Evolutionary conservation across 2,329 filamentous ascomycete species (phyloP).

Genomic region (Stachybotrys echinatus): DNA sequence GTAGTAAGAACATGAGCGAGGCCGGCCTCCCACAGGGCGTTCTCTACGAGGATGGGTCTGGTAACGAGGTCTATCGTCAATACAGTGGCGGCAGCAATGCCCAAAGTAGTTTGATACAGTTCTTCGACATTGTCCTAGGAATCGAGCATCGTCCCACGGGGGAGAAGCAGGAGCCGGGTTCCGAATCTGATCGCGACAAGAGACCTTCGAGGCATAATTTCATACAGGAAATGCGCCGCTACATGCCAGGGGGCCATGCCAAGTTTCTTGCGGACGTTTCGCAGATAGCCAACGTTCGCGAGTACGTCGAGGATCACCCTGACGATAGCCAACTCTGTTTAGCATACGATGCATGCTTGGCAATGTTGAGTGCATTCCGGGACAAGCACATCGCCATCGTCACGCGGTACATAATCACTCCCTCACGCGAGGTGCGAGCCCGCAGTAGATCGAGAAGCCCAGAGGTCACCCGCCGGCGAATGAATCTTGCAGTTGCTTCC

Average conservation of each 20-base stretch:
- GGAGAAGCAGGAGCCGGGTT: constrained; percentile 47
- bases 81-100: constrained; percentile 95
- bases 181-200: constrained; percentile 38
- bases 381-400: constrained; percentile 97
- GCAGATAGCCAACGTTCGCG: constrained; percentile 77
- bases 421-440: constrained; percentile 69
- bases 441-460: constrained; percentile 56
- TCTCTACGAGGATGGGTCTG: constrained; percentile 76
- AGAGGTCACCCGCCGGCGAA: constrained; percentile 39
- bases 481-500: constrained; percentile 61
- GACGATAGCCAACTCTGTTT: constrained; percentile 63
- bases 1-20: constrained; percentile 96
- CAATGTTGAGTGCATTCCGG: constrained; percentile 62
- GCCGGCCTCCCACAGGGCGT: constrained; percentile 85
- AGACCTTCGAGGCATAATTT: constrained; percentile 63
- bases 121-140: constrained; percentile 89
- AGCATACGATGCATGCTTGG: constrained; percentile 87
- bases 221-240: constrained; percentile 91
- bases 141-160: constrained; percentile 89
- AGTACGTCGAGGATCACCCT: constrained; percentile 64
- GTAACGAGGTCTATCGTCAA: constrained; percentile 65
- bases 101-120: constrained; percentile 93
- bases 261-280: constrained; percentile 80
- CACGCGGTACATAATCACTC: constrained; percentile 89
- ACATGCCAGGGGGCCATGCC: constrained; percentile 93